Evolutionary conservation across 495 filamentous ascomycete genomes (phyloP).

Genomic region (Penicillium arizonense): DNA sequence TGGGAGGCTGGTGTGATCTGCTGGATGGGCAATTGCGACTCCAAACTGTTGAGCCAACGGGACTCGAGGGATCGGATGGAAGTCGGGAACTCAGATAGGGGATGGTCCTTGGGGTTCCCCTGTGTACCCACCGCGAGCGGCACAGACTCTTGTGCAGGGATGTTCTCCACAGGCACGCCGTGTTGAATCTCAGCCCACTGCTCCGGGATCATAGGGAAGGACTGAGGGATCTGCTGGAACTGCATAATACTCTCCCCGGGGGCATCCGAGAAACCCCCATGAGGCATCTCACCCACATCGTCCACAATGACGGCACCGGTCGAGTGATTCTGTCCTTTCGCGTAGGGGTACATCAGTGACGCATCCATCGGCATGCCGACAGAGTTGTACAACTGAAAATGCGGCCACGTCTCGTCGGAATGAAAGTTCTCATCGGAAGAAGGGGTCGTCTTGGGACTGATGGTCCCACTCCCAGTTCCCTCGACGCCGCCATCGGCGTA

Average conservation of each 20-base stretch:
- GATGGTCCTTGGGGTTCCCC: constrained; percentile 20
- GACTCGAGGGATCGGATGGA: constrained; percentile 36
- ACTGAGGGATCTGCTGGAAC: constrained; percentile 35
- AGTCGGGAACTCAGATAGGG: constrained; percentile 24
- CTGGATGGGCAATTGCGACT: constrained; percentile 36
- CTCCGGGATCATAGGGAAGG: constrained; percentile 34
- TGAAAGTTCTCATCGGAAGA: constrained; percentile 48
- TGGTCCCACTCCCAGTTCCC: constrained; percentile 39
- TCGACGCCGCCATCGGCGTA: constrained; percentile 31
- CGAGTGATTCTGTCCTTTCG: constrained; percentile 28
- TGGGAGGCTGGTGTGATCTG: constrained; percentile 28
- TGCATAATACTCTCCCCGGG: constrained; percentile 31
- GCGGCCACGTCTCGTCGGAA: constrained; percentile 42
- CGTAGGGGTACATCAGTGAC: constrained; percentile 37
- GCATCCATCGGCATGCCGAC: constrained; percentile 39
- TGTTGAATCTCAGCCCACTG: constrained; percentile 30
- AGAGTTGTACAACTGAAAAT: constrained; percentile 40
- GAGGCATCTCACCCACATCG: constrained; percentile 36
- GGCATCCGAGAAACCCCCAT: constrained; percentile 33
- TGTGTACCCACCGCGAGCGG: constrained; percentile 25
- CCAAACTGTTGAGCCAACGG: constrained; percentile 37
- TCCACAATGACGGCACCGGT: constrained; percentile 41
- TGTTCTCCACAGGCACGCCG: constrained; percentile 19
- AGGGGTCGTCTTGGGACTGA: constrained; percentile 43
- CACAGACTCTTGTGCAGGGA: constrained; percentile 19